Base-by-base conservation (phyloP, 2,329 filamentous ascomycete species). In the Pseudocercospora vitis region DNA sequence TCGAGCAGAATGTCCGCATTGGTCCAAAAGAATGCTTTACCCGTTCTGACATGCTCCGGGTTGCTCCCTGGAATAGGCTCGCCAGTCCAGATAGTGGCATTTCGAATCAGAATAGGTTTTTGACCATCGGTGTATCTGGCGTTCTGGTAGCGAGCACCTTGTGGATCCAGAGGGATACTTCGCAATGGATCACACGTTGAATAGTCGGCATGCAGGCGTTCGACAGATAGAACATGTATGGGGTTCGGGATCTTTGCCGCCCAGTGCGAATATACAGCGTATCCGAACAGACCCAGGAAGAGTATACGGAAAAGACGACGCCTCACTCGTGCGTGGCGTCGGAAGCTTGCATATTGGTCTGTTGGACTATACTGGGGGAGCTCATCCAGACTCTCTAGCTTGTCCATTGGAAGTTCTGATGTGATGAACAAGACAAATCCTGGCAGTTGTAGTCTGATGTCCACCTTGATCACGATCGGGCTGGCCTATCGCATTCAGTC, bases 11-110 rank as follows among this genome's bases (percentile, higher is more conserved):
- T 78, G 59, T 87, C 84, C n/a, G 81, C 76, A 1, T 66, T 66
- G 28, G 77, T 71, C 85, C 85, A 88, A 19, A 73, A 67, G 71
- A 78, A 87, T 26, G 83, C 83, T 53, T 79, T 79, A 14, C 84
- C 84, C 23, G 74, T 74, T 33, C 76, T 75, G 1, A 81, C 81
- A 60, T 83, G 81, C 40, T 79, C 77, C 4, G 73, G 66, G 5
- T 75, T 78, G 1, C 77, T 79, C 7, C 81, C 81, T 28, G 74
- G 53, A 0, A 63, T 67, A 0, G 85, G 81, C 69, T 87, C 84
- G 28, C 84, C 85, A 3, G 81, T 74, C 85, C 84, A 87, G 16
- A 87, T 76, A 1, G 80, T 83, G 3, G 84, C 84, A 64, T 87
- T 87, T 56, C 77, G 80, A 60, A 87, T 85, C 33, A 87, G 74